Conservation (phyloP, 768 basidiomycete genomes). For the Collybia mongolica region DNA sequence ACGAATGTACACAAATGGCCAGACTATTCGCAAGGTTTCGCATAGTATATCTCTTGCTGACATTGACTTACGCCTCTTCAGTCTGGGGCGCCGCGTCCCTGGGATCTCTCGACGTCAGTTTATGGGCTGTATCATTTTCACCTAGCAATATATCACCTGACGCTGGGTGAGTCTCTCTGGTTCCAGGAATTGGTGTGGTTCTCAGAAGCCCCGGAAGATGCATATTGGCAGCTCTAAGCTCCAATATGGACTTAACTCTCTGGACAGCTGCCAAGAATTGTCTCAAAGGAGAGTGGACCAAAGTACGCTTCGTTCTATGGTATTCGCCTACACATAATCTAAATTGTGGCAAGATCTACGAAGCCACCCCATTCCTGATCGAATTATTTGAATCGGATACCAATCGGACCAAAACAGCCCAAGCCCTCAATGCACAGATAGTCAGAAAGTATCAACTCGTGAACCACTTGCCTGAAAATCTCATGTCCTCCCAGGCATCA, state of each 20-base stretch:
- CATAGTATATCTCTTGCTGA: not conserved
- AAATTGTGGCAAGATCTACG: conserved; percentile 40
- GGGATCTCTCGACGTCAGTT: conserved; percentile 69
- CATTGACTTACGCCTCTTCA: conserved; percentile 22
- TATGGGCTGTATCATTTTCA: conserved; percentile 62
- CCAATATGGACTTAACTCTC: conserved; percentile 73
- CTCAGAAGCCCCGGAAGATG: conserved; percentile 42
- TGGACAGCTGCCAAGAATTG: conserved; percentile 69
- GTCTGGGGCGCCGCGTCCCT: conserved; percentile 69
- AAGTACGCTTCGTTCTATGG: conserved; percentile 32
- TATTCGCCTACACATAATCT: not conserved
- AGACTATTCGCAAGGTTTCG: conserved; percentile 47
- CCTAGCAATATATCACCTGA: conserved; percentile 61
- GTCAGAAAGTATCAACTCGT: conserved; percentile 41
- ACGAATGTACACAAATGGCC: conserved; percentile 40
- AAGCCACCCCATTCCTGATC: conserved; percentile 53
- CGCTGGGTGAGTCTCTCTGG: conserved; percentile 50
- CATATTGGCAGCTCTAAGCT: conserved; percentile 63
- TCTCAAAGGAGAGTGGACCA: conserved; percentile 72
- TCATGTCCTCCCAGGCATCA: conserved; percentile 47
- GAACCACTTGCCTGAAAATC: not conserved
- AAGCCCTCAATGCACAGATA: conserved; percentile 52
- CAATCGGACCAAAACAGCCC: conserved; percentile 17
- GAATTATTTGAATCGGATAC: conserved; percentile 22
- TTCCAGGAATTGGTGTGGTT: not conserved